Evolutionary conservation across 768 basidiomycete genomes (phyloP), one percentile per base, ranked within the genome.

Genomic region (Roridomyces roridus): DNA sequence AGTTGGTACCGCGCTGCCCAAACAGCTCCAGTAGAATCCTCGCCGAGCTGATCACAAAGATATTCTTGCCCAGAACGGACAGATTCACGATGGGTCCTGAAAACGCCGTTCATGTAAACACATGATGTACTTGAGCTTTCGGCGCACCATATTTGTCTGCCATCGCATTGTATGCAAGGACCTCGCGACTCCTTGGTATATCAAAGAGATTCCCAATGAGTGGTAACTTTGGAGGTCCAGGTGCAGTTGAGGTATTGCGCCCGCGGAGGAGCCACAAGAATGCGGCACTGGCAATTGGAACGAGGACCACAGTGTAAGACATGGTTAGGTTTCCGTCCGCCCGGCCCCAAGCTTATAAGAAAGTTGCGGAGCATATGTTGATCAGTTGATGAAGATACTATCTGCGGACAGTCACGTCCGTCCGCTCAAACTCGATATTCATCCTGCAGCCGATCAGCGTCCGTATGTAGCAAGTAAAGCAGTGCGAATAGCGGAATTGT

Each of bases 31-130:
- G 35, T 7, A 48, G 46, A 24, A 48, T 48, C 17, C 21, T 36
- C 20, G 35, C 46, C 6, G 46, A 48, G 46, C 31, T 35, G 35
- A 48, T 36, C 31, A 48, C 12, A 24, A 48, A 48, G 35, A 48
- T 48, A 2, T 48, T 24, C 46, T 37, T 48, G 24, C 24, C 21
- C 21, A 48, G 14, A 4, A 48, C 26, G 34, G 45, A 46, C 12
- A 46, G 28, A 46, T 46, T 15, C 24, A 43, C 42, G 42, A 43
- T 9, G 12, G 42, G 42, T 25, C 42, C 42, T 43, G 9, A n/a
- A n/a, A n/a, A n/a, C n/a, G n/a, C n/a, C n/a, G n/a, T n/a, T n/a
- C n/a, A n/a, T n/a, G n/a, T n/a, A n/a, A n/a, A n/a, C n/a, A n/a
- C n/a, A n/a, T n/a, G n/a, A n/a, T n/a, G n/a, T n/a, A n/a, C n/a